A percentile compares a stretch with the other conserved stretches of the same genome.
These are phyloP conservation scores for Phytophthora capsici DNA, from an alignment of 352 stramenopile species.

Conservation along the genomic window DNA sequence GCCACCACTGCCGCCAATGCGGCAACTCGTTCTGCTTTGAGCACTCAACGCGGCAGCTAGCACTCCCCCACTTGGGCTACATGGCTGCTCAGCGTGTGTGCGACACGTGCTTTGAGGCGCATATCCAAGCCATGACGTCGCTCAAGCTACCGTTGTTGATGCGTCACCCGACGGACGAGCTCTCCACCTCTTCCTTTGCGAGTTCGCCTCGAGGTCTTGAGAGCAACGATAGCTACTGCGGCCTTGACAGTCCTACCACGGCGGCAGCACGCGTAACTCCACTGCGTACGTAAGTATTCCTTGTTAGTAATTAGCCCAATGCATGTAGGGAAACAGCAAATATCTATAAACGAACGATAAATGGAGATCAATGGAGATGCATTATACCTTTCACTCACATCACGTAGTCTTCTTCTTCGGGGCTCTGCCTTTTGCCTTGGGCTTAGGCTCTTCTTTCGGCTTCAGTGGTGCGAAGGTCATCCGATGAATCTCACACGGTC, in stretches of 20 bases:
- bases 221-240: slow-evolving; percentile 40
- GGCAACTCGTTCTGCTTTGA: slow-evolving; percentile 88
- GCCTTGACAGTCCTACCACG: slow-evolving; percentile 28
- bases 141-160: slow-evolving; percentile 40
- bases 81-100: slow-evolving; percentile 81
- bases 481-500: slow-evolving; percentile 95
- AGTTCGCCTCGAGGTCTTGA: slow-evolving; percentile 40
- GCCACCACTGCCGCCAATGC: slow-evolving; percentile 86
- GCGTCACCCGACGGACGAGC: slow-evolving; percentile 39
- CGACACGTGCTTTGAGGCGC: slow-evolving; percentile 80
- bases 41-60: slow-evolving; percentile 77
- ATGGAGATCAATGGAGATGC: slow-evolving; percentile 25
- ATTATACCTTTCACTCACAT: slow-evolving; percentile 23
- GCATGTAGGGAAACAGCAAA: slow-evolving; percentile 12
- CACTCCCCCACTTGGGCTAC: slow-evolving; percentile 75
- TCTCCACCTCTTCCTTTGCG: slow-evolving; percentile 43
- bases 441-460: slow-evolving; percentile 48
- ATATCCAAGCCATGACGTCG: slow-evolving; percentile 52
- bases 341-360: slow-evolving; percentile 28
- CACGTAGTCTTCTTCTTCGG: slow-evolving; percentile 17
- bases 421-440: slow-evolving; percentile 13
- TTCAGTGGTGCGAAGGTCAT: slow-evolving; percentile 97
- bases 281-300: slow-evolving; percentile 29
- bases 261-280: slow-evolving; percentile 27
- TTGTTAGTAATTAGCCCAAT: slow-evolving; percentile 16